phyloP scores from a whole-genome alignment of 805 yeast species.

The Metschnikowia arizonensis region DNA sequence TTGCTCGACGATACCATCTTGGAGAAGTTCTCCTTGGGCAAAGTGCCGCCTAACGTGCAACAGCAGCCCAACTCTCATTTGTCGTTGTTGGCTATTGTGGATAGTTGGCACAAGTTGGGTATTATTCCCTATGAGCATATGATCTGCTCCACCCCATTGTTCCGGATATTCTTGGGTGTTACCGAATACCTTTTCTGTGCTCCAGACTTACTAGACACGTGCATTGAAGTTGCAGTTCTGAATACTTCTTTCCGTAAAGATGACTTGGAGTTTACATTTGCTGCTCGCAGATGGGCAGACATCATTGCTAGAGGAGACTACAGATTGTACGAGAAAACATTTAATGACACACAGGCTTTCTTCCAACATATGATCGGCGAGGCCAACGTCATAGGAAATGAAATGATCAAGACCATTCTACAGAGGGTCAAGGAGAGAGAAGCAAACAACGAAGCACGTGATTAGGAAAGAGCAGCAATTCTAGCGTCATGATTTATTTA shows the following conservation, averaged over 20 bases:
- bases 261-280: slow-evolving; percentile 87
- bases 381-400: slow-evolving; percentile 85
- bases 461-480: background rate
- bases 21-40: slow-evolving; percentile 74
- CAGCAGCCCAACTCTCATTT: slow-evolving; percentile 81
- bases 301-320: slow-evolving; percentile 74
- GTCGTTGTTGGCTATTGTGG: slow-evolving; percentile 85
- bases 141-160: slow-evolving; percentile 90
- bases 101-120: slow-evolving; percentile 81
- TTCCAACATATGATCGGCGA: slow-evolving; percentile 84
- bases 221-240: slow-evolving; percentile 65
- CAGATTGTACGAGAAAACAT: slow-evolving; percentile 63
- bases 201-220: slow-evolving; percentile 75
- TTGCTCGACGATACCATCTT: slow-evolving; percentile 74
- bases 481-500: too few relatives aligned
- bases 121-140: slow-evolving; percentile 95
- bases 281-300: slow-evolving; percentile 86
- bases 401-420: slow-evolving; percentile 81
- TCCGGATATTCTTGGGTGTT: slow-evolving; percentile 90
- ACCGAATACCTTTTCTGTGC: slow-evolving; percentile 87
- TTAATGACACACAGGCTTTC: slow-evolving; percentile 77
- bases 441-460: background rate
- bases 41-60: slow-evolving; percentile 60
- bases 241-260: slow-evolving; percentile 75
- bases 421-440: slow-evolving; percentile 33